These are phyloP conservation scores for Podospora appendiculata DNA, from an alignment of 495 filamentous ascomycete species.

Conservation along the genomic window DNA sequence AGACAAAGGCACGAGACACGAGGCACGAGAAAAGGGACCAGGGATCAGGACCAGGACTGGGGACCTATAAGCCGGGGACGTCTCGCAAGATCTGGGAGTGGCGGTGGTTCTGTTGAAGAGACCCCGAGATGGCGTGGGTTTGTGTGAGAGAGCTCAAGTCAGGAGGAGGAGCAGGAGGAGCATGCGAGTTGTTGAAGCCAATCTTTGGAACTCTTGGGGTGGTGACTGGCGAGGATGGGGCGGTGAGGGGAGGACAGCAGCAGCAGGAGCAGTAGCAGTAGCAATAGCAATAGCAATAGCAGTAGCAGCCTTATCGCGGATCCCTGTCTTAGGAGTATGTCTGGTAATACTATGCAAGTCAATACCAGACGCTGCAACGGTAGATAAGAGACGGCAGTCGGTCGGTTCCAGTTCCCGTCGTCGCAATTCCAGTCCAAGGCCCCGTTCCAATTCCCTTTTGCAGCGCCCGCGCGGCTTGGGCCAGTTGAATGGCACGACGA, in stretches of 20 bases:
- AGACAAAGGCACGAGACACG: conserved; percentile 2
- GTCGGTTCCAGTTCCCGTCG: background rate
- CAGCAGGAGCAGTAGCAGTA: background rate
- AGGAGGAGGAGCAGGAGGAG: background rate
- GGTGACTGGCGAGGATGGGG: background rate
- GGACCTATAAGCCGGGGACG: background rate
- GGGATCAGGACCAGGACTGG: too few relatives aligned
- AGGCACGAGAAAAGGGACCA: too few relatives aligned
- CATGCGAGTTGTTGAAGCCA: too few relatives aligned
- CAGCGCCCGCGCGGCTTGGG: background rate
- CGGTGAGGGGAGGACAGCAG: conserved; percentile 16
- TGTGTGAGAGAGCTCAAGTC: too few relatives aligned
- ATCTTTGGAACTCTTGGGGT: background rate
- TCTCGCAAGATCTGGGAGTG: background rate
- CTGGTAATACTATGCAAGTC: conserved; percentile 4
- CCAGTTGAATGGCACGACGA: conserved; percentile 3
- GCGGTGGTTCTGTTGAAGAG: background rate
- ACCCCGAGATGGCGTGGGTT: background rate
- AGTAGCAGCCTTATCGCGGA: conserved; percentile 33
- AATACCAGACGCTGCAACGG: conserved; percentile 12
- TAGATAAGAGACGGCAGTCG: conserved; percentile 20
- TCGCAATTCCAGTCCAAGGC: background rate
- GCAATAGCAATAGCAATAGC: background rate
- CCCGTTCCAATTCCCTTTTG: background rate
- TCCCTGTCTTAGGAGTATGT: conserved; percentile 18